phyloP scores from a whole-genome alignment of 495 filamentous ascomycete genomes.

The Lepraria neglecta region DNA sequence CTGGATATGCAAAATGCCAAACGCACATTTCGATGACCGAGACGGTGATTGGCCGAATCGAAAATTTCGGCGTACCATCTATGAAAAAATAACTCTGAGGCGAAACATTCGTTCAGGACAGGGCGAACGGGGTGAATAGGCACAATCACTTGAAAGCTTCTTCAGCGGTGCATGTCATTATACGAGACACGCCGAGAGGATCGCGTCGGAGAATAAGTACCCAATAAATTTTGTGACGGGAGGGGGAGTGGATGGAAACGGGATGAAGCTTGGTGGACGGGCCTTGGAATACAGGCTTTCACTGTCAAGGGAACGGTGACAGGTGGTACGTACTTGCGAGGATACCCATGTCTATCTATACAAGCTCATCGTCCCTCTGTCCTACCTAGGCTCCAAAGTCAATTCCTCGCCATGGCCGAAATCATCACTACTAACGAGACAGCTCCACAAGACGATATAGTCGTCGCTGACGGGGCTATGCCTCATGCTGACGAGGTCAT shows the following conservation, averaged over 20 bases:
- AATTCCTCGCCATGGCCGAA: neutral
- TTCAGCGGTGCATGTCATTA: neutral
- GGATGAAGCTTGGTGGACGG: neutral
- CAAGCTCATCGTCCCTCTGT: neutral
- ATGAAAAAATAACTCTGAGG: no score
- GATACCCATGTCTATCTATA: neutral
- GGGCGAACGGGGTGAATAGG: neutral
- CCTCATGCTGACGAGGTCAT: neutral
- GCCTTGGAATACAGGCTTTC: neutral
- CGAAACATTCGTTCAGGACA: neutral
- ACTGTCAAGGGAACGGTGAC: no score
- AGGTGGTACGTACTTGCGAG: neutral
- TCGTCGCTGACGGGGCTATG: neutral
- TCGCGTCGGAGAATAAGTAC: neutral
- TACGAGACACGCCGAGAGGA: neutral
- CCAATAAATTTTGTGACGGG: neutral
- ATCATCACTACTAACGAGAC: no score
- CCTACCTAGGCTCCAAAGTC: neutral
- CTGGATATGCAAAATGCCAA: neutral
- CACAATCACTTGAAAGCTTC: neutral
- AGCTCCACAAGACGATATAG: no score
- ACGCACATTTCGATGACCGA: slow-evolving; percentile 22
- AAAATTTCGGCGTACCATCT: neutral
- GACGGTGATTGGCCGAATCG: slow-evolving; percentile 12
- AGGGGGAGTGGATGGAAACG: neutral